Base-by-base conservation (phyloP, 768 basidiomycete species). In the Psilocybe sp. region DNA sequence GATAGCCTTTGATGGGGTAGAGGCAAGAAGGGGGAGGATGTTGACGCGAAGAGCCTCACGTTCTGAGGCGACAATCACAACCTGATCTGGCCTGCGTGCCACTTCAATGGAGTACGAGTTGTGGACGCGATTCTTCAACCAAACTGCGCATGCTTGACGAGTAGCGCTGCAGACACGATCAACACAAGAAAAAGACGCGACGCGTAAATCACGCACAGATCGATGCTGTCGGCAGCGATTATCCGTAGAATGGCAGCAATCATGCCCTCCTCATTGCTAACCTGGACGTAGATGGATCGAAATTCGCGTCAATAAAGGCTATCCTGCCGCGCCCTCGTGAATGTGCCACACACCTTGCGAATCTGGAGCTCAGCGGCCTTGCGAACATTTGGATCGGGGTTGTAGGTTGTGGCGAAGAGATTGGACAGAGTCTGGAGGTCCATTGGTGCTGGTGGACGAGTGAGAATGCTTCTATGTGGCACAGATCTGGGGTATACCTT, bases 91-190 rank as follows among this genome's bases (percentile, higher is more conserved):
- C 28, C 82, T 79, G 45, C 76, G 64, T 28, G 64, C 57, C 14
- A 54, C 53, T 48, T 84, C 80, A 59, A 81, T 59, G 53, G 75
- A 64, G 63, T 92, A 95, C 15, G 77, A 77, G 5, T 76, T 74
- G 49, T 80, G 78, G 52, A 95, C 82, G 60, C 93, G 87, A 66
- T 96, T 96, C 70, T 96, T 96, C 60, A 95, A 76, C 80, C 87
- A 96, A 16, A 96, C 89, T 12, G 87, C 78, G 57, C 87, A 85
- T 0, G 92, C 87, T 60, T 93, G 90, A 36, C 91, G 88, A 48
- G 87, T 90, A 19, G 89, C 77, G 50, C 89, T 92, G 64, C 20
- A 43, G 18, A 46, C 41, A 33, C 15, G 11, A 33, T 19, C 34
- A 39, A 37, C 5, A 39, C 35, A 49, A 33, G 7, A 39, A 52